Base-by-base conservation (phyloP, 2,329 filamentous ascomycete genomes). In the Boeremia lycopersici region DNA sequence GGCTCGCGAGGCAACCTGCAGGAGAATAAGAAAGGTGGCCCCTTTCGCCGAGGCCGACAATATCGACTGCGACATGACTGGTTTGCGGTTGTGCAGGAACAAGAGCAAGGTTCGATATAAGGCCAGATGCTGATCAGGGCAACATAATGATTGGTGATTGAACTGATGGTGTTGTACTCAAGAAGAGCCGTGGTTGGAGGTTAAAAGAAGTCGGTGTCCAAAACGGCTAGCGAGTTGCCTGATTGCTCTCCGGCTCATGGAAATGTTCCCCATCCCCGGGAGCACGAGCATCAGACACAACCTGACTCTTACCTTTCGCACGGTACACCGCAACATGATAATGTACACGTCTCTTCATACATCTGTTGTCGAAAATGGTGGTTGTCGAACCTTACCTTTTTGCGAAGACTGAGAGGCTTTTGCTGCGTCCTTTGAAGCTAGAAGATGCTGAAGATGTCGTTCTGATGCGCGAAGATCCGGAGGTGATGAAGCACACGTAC, bases 1-100 rank as follows among this genome's bases (percentile, higher is more conserved):
- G 49, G 88, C 87, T 56, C 93, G 89, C n/a, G 93, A 97, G 39
- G 83, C 82, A 60, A 99, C 82, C 76, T 98, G 95, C 39, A 97
- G 86, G 46, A 90, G 79, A 71, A 99, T 96, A 63, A 99, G 85
- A 69, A 95, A 87, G 12, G 90, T 89, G 48, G 91, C 91, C 51
- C 91, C 91, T 56, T 86, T 85, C 47, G 91, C 83, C 4, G 82
- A 83, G 48, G 78, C 69, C 39, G 74, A 73, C 53, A 76, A 65
- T 26, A 74, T 67, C n/a, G 70, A 66, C 58, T 65, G 62, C 17
- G 71, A 69, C 71, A 72, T 73, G 55, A 51, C 45, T 48, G 40
- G 51, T 36, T 38, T 13, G 11, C 19, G 17, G 41, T 50, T 50
- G 47, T 41, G 26, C 25, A 41, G 28, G 36, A 46, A 36, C 41